A percentile compares a stretch with the other conserved stretches of the same genome.
phyloP scores from a whole-genome alignment of 2,329 filamentous ascomycete genomes.

The Cordyceps cateniannulata region DNA sequence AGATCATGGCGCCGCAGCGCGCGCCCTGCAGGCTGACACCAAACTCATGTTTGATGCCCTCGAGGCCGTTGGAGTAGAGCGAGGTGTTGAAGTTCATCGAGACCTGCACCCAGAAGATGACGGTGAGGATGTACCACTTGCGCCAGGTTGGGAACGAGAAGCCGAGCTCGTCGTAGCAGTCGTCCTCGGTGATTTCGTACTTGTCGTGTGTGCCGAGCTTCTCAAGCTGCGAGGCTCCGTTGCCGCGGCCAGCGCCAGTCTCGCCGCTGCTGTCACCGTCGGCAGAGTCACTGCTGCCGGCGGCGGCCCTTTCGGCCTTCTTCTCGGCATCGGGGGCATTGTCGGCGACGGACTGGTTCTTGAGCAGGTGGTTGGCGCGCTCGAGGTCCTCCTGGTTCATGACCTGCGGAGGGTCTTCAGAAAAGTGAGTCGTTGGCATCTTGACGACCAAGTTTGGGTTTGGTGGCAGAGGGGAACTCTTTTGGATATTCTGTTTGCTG shows the following conservation, averaged over 20 bases:
- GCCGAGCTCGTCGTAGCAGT: slow-evolving; percentile 61
- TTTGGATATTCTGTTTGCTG: too few species aligned
- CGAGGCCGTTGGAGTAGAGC: slow-evolving; percentile 63
- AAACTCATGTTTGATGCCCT: slow-evolving; percentile 61
- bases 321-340: slow-evolving; percentile 5
- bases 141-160: slow-evolving; percentile 53
- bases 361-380: slow-evolving; percentile 30
- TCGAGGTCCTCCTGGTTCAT: slow-evolving; percentile 29
- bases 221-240: slow-evolving; percentile 20
- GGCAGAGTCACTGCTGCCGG: slow-evolving; percentile 27
- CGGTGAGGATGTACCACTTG: slow-evolving; percentile 67
- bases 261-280: slow-evolving; percentile 28
- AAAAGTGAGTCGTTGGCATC: slow-evolving; percentile 23
- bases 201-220: slow-evolving; percentile 34
- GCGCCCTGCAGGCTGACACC: slow-evolving; percentile 61
- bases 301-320: slow-evolving; percentile 13
- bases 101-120: slow-evolving; percentile 67
- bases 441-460: neutral
- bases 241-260: slow-evolving; percentile 7
- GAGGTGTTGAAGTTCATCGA: slow-evolving; percentile 78
- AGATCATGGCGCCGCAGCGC: slow-evolving; percentile 69
- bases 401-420: slow-evolving; percentile 31
- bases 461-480: too few species aligned
- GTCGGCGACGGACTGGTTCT: slow-evolving; percentile 17
- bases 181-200: slow-evolving; percentile 44